phyloP scores from a whole-genome alignment of 345 rosid species.

The Dovyalis caffra region DNA sequence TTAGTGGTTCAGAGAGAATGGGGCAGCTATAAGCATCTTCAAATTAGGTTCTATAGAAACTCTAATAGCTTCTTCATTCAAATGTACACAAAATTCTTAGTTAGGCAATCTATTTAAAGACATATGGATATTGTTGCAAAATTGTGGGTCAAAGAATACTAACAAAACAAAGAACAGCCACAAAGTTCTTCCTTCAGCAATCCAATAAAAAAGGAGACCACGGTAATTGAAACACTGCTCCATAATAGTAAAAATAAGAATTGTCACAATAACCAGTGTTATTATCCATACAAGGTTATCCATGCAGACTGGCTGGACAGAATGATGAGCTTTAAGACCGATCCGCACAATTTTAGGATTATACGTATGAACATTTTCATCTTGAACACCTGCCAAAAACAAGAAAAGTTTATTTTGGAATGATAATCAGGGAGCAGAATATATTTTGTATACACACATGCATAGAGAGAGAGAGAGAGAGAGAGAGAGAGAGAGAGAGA shows the following conservation, averaged over 20 bases:
- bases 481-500: too few species aligned
- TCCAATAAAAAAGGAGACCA: background rate
- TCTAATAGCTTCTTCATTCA: background rate
- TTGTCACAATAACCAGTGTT: background rate
- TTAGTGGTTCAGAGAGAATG: too few species aligned
- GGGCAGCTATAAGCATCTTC: too few species aligned
- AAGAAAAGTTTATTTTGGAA: background rate
- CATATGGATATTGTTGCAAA: background rate
- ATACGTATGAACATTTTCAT: slow-evolving; percentile 67
- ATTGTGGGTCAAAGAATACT: background rate
- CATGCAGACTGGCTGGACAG: slow-evolving; percentile 70
- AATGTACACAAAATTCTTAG: background rate
- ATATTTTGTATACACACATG: background rate
- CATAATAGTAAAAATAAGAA: background rate
- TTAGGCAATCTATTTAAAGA: background rate
- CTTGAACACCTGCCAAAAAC: slow-evolving; percentile 62
- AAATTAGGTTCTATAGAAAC: background rate
- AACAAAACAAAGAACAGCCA: background rate
- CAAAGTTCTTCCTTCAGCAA: background rate
- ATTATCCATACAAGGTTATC: slow-evolving; percentile 79
- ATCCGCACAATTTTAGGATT: slow-evolving; percentile 89
- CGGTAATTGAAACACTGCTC: background rate
- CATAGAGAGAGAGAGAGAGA: too few species aligned
- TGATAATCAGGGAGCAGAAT: background rate
- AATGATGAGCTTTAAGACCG: slow-evolving; percentile 95